A percentile compares a stretch with the other conserved stretches of the same genome.
phyloP scores from a whole-genome alignment of 2,329 filamentous ascomycete genomes.

The Epichloe festucae region DNA sequence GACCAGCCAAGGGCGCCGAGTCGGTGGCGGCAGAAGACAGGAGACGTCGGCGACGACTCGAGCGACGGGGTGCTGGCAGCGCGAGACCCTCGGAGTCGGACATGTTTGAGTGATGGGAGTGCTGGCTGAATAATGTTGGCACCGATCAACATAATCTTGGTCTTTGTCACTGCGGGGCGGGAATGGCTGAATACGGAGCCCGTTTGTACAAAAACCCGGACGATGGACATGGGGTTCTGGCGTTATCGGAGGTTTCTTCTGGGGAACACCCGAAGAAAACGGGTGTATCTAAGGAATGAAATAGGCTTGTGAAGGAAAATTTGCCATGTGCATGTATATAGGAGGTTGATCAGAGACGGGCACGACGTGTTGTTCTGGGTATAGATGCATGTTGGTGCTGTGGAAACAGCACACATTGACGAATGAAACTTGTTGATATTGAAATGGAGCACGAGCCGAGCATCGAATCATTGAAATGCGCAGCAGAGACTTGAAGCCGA shows the following conservation, averaged over 20 bases:
- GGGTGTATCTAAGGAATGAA: no score
- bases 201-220: neutral
- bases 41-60: constrained; percentile 40
- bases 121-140: neutral
- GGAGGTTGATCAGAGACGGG: no score
- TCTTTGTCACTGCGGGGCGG: neutral
- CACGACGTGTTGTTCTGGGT: no score
- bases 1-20: constrained; percentile 21
- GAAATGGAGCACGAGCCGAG: no score
- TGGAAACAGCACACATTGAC: no score
- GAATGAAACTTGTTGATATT: no score
- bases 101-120: constrained; percentile 23
- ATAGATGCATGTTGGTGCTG: no score
- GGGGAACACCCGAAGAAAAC: no score
- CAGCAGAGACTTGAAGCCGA: no score
- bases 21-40: constrained; percentile 35
- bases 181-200: neutral
- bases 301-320: no score
- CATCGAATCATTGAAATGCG: no score
- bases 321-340: no score
- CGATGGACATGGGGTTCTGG: neutral
- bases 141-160: neutral
- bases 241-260: neutral
- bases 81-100: constrained; percentile 20
- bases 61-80: constrained; percentile 33